Conservation (phyloP, 2,329 filamentous ascomycete genomes). For the Leptographium flavum region DNA sequence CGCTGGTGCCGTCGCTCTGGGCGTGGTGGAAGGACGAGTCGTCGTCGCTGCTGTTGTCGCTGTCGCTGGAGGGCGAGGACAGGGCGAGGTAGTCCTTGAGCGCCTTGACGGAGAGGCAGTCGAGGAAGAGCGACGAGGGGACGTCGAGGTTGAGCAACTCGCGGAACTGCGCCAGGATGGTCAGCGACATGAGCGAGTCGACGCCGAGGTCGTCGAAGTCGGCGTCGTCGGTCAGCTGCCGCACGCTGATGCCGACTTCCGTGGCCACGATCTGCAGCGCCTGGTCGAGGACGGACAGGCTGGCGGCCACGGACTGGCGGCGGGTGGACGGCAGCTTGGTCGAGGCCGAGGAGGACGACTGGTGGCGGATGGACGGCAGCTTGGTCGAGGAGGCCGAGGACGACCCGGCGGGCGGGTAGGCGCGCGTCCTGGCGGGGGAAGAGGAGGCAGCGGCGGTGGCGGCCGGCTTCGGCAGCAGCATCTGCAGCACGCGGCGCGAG, state of each 20-base stretch:
- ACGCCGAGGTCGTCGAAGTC: slow-evolving; percentile 21
- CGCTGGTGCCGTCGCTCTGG: neutral
- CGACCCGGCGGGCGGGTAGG: neutral
- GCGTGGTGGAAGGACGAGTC: neutral
- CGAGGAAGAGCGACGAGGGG: slow-evolving; percentile 18
- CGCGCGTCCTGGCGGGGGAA: neutral
- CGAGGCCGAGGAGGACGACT: slow-evolving; percentile 10
- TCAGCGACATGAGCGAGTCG: slow-evolving; percentile 19
- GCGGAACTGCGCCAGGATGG: slow-evolving; percentile 20
- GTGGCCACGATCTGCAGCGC: slow-evolving; percentile 26
- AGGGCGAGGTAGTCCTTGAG: slow-evolving; percentile 9
- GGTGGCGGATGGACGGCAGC: neutral
- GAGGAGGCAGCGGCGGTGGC: slow-evolving; percentile 1
- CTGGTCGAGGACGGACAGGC: slow-evolving; percentile 5
- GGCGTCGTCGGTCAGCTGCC: slow-evolving; percentile 25
- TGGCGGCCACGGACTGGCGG: slow-evolving; percentile 10
- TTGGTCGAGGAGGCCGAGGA: neutral
- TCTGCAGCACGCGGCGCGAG: slow-evolving; percentile 17
- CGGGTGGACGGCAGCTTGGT: slow-evolving; percentile 14
- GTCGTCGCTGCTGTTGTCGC: neutral
- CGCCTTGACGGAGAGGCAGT: slow-evolving; percentile 20
- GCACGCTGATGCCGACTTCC: slow-evolving; percentile 40
- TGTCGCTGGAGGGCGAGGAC: neutral
- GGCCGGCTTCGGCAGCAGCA: neutral
- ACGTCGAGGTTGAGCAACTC: slow-evolving; percentile 17